A percentile compares a stretch with the other conserved stretches of the same genome.
These are phyloP conservation scores for Fusarium annulatum DNA, from an alignment of 2,329 filamentous ascomycete genomes.

Conservation along the genomic window DNA sequence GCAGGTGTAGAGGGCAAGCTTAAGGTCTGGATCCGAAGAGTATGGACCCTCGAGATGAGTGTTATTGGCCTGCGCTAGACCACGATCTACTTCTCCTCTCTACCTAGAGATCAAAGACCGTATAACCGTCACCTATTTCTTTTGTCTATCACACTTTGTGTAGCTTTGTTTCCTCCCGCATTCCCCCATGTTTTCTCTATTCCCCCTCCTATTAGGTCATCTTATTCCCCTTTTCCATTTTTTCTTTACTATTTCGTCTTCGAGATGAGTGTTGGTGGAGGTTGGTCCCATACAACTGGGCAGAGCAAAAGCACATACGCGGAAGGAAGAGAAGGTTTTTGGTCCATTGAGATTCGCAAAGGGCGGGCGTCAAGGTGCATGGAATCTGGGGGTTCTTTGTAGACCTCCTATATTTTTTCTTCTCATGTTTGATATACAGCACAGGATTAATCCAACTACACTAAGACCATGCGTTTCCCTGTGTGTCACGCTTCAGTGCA, in stretches of 20 bases:
- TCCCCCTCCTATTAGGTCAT: slow-evolving; percentile 25
- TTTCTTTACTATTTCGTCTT: slow-evolving; percentile 19
- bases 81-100: neutral
- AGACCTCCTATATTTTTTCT: slow-evolving; percentile 22
- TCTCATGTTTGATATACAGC: slow-evolving; percentile 28
- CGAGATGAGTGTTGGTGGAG: slow-evolving; percentile 30
- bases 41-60: slow-evolving; percentile 99
- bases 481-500: neutral
- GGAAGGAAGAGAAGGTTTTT: slow-evolving; percentile 29
- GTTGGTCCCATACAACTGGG: slow-evolving; percentile 25
- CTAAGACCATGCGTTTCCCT: slow-evolving; percentile 13
- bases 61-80: slow-evolving; percentile 81
- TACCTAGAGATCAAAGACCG: slow-evolving; percentile 17
- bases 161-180: slow-evolving; percentile 27
- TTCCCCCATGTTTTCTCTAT: slow-evolving; percentile 20
- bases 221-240: slow-evolving; percentile 14
- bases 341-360: slow-evolving; percentile 41
- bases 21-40: slow-evolving; percentile 97
- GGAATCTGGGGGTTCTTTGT: slow-evolving; percentile 33
- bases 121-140: slow-evolving; percentile 26
- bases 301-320: slow-evolving; percentile 30
- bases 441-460: slow-evolving; percentile 28
- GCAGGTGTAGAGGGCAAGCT: slow-evolving; percentile 91
- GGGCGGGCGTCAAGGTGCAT: slow-evolving; percentile 45
- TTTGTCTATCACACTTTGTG: slow-evolving; percentile 34